phyloP scores from a whole-genome alignment of 495 filamentous ascomycete genomes.

The Tuber indicum region DNA sequence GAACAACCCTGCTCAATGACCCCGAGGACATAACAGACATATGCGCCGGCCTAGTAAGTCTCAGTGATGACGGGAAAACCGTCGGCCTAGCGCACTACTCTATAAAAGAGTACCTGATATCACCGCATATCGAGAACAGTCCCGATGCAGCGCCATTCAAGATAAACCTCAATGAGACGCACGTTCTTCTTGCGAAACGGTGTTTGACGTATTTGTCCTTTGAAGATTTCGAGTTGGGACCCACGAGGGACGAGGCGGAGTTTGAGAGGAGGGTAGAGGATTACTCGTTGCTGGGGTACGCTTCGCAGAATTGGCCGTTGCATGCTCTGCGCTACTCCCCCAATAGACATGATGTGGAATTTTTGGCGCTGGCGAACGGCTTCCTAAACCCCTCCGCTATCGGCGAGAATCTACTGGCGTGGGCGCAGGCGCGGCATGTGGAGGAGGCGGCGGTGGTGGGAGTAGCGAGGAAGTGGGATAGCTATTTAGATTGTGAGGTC shows the following conservation, averaged over 20 bases:
- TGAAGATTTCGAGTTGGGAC: conserved; percentile 18
- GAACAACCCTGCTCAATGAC: conserved; percentile 23
- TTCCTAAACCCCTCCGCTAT: conserved; percentile 11
- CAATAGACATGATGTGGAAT: conserved; percentile 7
- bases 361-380: conserved; percentile 5
- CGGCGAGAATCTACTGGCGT: neutral
- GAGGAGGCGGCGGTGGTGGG: neutral
- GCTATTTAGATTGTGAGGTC: neutral
- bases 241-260: conserved; percentile 3
- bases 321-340: conserved; percentile 20
- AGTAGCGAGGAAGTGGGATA: neutral
- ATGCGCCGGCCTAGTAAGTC: conserved; percentile 20
- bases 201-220: conserved; percentile 43
- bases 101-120: conserved; percentile 45
- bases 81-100: conserved; percentile 45
- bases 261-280: neutral
- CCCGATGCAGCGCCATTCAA: neutral
- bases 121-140: conserved; percentile 11
- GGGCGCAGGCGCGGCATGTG: neutral
- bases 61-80: conserved; percentile 3
- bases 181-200: conserved; percentile 37
- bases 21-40: neutral
- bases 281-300: conserved; percentile 29
- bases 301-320: conserved; percentile 28
- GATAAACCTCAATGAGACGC: conserved; percentile 25